Base-by-base conservation (phyloP, 805 yeast genomes). In the Candida glaebosa region DNA sequence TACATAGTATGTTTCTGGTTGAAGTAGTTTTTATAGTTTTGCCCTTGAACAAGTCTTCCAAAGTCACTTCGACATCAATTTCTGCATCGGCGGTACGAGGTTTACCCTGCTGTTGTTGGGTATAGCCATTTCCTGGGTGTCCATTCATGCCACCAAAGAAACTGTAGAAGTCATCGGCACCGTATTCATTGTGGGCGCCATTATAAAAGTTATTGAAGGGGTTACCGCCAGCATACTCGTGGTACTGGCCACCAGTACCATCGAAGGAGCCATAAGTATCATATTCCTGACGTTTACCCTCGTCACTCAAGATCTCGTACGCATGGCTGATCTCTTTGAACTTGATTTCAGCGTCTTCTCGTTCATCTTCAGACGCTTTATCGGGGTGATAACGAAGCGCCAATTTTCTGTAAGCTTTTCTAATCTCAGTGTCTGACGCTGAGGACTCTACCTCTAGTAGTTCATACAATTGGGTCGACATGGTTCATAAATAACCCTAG, bases 351-450 rank as follows among this genome's bases (percentile, higher is more conserved):
- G 95, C 85, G 15, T 69, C 77, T 12, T 72, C 82, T 44, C 93
- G 70, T 17, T 79, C 79, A 7, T 76, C 79, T 49, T 80, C 87
- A 0, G 78, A 58, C 1, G 79, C 89, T 58, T 93, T 91, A 61
- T 91, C 98, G 0, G 98, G 98, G 62, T 91, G 98, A 53, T 82
- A 78, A 45, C 71, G 69, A 31, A 91, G 71, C 8, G 98, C 98
- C 37, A 88, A 73, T 51, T 81, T 84, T 49, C 95, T 75, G 63
- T 87, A 91, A 0, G 96, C 95, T 60, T 78, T 81, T 52, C 83
- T 83, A 57, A 91, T 87, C 48, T 90, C 96, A 1, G 64, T 65
- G 24, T 77, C 63, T 1, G 87, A 64, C 0, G 96, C 95, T 15
- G 76, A 70, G 2, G 71, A 58, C 5, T 76, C 78, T 3, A 89